phyloP scores from a whole-genome alignment of 2,329 filamentous ascomycete genomes.

The Microsporum audouinii region DNA sequence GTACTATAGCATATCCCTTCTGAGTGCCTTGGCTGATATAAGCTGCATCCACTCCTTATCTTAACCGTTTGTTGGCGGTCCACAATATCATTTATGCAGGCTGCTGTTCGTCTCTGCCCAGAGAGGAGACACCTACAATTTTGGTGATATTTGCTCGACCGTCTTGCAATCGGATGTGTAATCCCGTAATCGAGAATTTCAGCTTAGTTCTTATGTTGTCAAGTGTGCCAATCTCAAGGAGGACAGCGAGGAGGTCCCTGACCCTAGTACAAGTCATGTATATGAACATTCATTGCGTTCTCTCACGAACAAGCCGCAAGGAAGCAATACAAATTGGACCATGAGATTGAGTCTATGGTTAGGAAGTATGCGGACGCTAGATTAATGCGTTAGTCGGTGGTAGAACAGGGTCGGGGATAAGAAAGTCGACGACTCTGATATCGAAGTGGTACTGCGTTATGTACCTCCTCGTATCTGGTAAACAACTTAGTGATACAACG shows the following conservation, averaged over 20 bases:
- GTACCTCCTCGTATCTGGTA: no score
- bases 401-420: no score
- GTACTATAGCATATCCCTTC: constrained; percentile 10
- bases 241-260: background rate
- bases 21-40: background rate
- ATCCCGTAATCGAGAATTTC: background rate
- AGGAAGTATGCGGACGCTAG: background rate
- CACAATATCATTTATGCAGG: constrained; percentile 10
- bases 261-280: background rate
- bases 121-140: background rate
- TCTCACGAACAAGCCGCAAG: background rate
- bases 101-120: background rate
- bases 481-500: no score
- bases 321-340: background rate
- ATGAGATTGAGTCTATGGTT: background rate
- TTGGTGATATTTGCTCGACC: background rate
- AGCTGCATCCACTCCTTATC: constrained; percentile 12
- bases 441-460: no score
- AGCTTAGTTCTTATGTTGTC: background rate
- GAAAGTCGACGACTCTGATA: no score
- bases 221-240: background rate
- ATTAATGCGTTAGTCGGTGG: no score
- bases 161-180: background rate
- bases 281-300: background rate
- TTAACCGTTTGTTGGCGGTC: constrained; percentile 13